A percentile compares a stretch with the other conserved stretches of the same genome.
phyloP scores from a whole-genome alignment of 2,329 filamentous ascomycete genomes.

The Fusarium dimerum region DNA sequence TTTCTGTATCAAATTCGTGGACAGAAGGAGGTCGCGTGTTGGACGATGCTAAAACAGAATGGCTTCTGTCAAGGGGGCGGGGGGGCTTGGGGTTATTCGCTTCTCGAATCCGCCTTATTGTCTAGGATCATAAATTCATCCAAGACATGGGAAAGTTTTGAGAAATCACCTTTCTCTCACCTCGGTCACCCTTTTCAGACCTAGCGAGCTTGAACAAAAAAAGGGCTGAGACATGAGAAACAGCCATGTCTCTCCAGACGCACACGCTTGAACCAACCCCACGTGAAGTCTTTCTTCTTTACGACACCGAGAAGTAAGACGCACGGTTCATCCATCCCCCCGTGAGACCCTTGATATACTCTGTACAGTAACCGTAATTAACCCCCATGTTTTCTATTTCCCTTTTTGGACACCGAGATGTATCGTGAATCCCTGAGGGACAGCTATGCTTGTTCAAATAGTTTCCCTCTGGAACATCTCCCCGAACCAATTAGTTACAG shows the following conservation, averaged over 20 bases:
- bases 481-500: not conserved
- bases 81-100: too few relatives aligned
- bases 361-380: too few relatives aligned
- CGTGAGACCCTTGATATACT: conserved; percentile 8
- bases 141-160: not conserved
- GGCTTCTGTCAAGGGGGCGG: not conserved
- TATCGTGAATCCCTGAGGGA: not conserved
- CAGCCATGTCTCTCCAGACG: too few relatives aligned
- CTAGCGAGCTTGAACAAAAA: not conserved
- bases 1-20: not conserved
- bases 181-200: not conserved
- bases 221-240: not conserved
- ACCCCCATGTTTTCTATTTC: conserved; percentile 4
- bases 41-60: conserved; percentile 8
- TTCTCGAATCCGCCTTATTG: not conserved
- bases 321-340: conserved; percentile 3
- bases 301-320: conserved; percentile 23
- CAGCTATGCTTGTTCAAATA: not conserved
- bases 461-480: not conserved
- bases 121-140: not conserved
- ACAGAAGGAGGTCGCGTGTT: conserved; percentile 22
- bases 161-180: not conserved
- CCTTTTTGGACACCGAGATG: not conserved
- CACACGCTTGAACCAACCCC: conserved; percentile 3
- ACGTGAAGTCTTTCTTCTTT: conserved; percentile 30